phyloP scores from a whole-genome alignment of 768 basidiomycete species.

The Omphalotus guepiniiformis region DNA sequence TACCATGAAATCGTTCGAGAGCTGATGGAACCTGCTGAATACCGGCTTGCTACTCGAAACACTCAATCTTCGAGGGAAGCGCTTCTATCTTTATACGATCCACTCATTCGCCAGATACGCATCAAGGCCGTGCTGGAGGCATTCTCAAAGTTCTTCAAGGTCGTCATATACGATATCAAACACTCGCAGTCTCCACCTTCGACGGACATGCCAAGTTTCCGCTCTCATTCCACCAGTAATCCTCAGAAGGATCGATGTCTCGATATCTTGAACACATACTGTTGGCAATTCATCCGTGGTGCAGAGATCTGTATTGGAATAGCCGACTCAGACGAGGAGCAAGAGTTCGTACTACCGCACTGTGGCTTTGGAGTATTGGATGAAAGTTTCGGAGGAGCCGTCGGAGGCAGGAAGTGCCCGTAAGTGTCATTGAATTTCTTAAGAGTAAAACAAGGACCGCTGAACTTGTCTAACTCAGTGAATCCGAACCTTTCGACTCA shows the following conservation, averaged over 20 bases:
- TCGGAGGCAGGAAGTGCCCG: constrained; percentile 28
- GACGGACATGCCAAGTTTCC: constrained; percentile 11
- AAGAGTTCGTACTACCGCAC: constrained; percentile 54
- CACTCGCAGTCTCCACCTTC: constrained; percentile 9
- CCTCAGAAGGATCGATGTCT: neutral
- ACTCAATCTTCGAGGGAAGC: constrained; percentile 22
- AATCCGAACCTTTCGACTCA: constrained; percentile 43
- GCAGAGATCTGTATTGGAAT: constrained; percentile 54
- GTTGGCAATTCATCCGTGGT: constrained; percentile 39
- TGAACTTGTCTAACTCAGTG: constrained; percentile 5
- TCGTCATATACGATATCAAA: constrained; percentile 7
- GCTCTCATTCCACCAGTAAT: neutral
- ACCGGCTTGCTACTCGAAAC: constrained; percentile 15
- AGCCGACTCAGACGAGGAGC: constrained; percentile 42
- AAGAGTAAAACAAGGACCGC: neutral
- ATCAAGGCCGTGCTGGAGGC: constrained; percentile 12
- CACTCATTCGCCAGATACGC: constrained; percentile 3
- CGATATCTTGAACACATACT: constrained; percentile 36
- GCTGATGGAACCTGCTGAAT: constrained; percentile 18
- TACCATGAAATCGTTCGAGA: constrained; percentile 38
- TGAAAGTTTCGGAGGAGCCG: constrained; percentile 35
- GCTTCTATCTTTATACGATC: constrained; percentile 13
- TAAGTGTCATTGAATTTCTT: constrained; percentile 23
- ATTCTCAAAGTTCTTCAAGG: constrained; percentile 25
- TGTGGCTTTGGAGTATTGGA: constrained; percentile 51